These are phyloP conservation scores for Exobasidium cylindrosporum DNA, from an alignment of 1,284 basidiomycete genomes.

Conservation along the genomic window DNA sequence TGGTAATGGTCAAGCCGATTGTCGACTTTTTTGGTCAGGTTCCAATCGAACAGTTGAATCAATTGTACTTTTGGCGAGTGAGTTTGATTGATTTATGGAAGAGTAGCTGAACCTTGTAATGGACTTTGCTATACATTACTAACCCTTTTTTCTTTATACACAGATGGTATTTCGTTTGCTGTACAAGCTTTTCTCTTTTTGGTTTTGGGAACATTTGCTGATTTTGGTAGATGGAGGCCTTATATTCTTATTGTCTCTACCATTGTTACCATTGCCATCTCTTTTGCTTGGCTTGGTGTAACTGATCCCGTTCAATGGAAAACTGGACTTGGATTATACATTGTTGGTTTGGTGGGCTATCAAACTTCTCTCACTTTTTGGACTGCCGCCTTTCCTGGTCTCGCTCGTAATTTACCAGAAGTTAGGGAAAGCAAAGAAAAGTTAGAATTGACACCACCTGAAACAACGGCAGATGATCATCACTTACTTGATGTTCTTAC, in stretches of 20 bases:
- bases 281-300: constrained; percentile 22
- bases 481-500: constrained; percentile 73
- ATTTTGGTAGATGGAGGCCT: constrained; percentile 28
- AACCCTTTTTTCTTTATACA: background rate
- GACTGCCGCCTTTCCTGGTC: constrained; percentile 74
- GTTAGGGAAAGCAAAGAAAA: constrained; percentile 60
- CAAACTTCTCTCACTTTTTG: constrained; percentile 78
- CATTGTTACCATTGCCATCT: constrained; percentile 25
- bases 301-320: constrained; percentile 69
- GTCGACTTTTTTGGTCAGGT: constrained; percentile 59
- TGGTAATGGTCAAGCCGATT: constrained; percentile 24
- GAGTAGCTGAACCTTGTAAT: constrained; percentile 8
- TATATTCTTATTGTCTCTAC: constrained; percentile 31
- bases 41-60: constrained; percentile 17
- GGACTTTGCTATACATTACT: background rate
- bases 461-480: constrained; percentile 62
- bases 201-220: constrained; percentile 68
- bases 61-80: background rate
- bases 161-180: constrained; percentile 12
- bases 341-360: constrained; percentile 76
- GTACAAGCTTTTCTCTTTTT: constrained; percentile 64
- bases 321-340: constrained; percentile 72
- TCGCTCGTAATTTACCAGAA: constrained; percentile 74
- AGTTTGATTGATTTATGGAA: background rate
- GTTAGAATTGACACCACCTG: background rate